Conservation (phyloP, 345 rosid species). For the Salix brachista region DNA sequence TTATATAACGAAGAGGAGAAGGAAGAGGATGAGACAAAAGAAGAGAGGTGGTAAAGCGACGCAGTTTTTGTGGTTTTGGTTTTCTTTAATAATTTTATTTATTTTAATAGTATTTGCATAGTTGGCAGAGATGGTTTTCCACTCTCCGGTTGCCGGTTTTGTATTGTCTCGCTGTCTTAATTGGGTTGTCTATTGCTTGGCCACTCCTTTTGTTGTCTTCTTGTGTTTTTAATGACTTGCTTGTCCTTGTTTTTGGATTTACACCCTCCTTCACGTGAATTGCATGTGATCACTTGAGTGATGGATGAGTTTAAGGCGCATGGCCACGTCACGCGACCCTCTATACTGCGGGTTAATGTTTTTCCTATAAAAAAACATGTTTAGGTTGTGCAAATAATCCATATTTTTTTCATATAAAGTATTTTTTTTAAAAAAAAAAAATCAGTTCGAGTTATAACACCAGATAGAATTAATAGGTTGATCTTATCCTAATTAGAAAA, state of each 20-base stretch:
- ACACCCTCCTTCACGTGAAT: constrained; percentile 13
- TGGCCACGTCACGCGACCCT: too few species aligned
- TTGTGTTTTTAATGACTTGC: neutral
- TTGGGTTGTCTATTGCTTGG: neutral
- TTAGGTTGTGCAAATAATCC: too few species aligned
- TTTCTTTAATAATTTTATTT: neutral
- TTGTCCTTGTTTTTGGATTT: constrained; percentile 16
- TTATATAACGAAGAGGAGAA: neutral
- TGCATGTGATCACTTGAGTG: neutral
- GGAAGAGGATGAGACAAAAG: constrained; percentile 11
- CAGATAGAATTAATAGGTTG: too few species aligned
- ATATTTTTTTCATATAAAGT: too few species aligned
- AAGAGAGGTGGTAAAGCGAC: neutral
- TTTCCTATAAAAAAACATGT: too few species aligned
- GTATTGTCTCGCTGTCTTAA: neutral
- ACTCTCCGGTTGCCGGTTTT: neutral
- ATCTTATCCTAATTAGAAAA: too few species aligned
- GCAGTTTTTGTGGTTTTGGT: constrained; percentile 10
- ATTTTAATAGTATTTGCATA: neutral
- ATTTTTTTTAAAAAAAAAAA: too few species aligned
- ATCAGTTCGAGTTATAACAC: too few species aligned
- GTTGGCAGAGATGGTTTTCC: constrained; percentile 2
- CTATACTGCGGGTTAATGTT: too few species aligned
- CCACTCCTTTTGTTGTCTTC: neutral
- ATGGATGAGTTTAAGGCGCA: too few species aligned